These are phyloP conservation scores for Conticribra weissflogii DNA, from an alignment of 108 stramenopile species.

Conservation along the genomic window DNA sequence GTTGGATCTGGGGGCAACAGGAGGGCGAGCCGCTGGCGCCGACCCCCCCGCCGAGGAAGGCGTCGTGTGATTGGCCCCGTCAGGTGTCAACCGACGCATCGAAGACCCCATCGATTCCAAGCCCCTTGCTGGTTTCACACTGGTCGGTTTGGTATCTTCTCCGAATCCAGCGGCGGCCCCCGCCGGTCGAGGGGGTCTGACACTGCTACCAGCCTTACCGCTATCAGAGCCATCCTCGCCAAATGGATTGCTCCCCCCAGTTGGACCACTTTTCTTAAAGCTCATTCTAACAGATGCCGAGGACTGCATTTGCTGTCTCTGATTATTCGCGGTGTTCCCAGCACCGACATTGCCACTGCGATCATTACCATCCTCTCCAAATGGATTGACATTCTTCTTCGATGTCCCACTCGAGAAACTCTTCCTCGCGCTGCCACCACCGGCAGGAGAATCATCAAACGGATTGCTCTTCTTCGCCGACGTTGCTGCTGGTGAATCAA, in stretches of 20 bases:
- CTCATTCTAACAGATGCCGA: neutral
- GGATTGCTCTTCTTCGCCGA: too few relatives aligned
- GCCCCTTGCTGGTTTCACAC: too few relatives aligned
- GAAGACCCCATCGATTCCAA: too few relatives aligned
- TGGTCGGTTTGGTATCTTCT: too few relatives aligned
- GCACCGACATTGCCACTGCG: neutral
- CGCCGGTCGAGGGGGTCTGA: too few relatives aligned
- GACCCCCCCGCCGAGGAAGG: neutral
- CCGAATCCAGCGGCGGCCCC: too few relatives aligned
- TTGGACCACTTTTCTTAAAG: neutral
- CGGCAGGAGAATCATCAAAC: too few relatives aligned
- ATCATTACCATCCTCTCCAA: conserved; percentile 21
- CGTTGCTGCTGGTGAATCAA: neutral
- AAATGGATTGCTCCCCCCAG: conserved; percentile 22
- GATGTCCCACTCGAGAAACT: too few relatives aligned
- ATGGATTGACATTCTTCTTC: conserved; percentile 6
- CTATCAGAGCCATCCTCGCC: conserved; percentile 13
- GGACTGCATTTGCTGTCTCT: neutral
- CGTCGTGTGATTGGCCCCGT: too few relatives aligned
- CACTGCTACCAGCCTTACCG: conserved; percentile 3
- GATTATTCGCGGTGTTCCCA: neutral
- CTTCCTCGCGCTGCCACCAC: too few relatives aligned
- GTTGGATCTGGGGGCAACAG: conserved; percentile 19
- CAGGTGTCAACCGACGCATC: too few relatives aligned
- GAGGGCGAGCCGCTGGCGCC: too few relatives aligned